A percentile compares a stretch with the other conserved stretches of the same genome.
phyloP scores from a whole-genome alignment of 331 rosid species.

The Ulmus americana region DNA sequence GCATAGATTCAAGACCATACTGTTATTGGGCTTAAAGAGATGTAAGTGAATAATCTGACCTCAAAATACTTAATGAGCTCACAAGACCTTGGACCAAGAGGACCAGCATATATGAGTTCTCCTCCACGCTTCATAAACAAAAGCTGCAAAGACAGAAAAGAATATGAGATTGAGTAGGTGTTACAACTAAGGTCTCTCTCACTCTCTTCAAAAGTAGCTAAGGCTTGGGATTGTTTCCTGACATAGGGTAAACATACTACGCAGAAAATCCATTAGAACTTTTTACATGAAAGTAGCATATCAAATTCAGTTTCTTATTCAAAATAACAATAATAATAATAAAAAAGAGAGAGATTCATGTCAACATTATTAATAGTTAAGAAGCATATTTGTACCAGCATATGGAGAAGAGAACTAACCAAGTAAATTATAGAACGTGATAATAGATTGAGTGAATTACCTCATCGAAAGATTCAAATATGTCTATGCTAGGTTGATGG shows the following conservation, averaged over 20 bases:
- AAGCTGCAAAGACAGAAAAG: constrained; percentile 55
- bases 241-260: background rate
- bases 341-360: background rate
- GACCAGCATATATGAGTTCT: constrained; percentile 96
- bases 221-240: background rate
- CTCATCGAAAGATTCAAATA: constrained; percentile 99
- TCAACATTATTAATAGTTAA: background rate
- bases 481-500: constrained; percentile 98
- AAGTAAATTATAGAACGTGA: background rate
- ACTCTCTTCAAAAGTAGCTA: background rate
- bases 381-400: background rate
- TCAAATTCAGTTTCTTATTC: too few species aligned
- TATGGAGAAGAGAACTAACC: background rate
- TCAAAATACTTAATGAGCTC: constrained; percentile 81
- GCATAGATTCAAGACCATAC: background rate
- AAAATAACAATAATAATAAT: too few species aligned
- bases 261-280: background rate
- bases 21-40: background rate
- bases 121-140: constrained; percentile 97
- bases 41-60: constrained; percentile 36
- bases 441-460: constrained; percentile 29
- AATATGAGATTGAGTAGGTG: constrained; percentile 4
- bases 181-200: background rate
- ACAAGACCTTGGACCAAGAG: constrained; percentile 82
- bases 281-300: background rate